Base-by-base conservation (phyloP, 2,329 filamentous ascomycete species). In the Claviceps spartinae region DNA sequence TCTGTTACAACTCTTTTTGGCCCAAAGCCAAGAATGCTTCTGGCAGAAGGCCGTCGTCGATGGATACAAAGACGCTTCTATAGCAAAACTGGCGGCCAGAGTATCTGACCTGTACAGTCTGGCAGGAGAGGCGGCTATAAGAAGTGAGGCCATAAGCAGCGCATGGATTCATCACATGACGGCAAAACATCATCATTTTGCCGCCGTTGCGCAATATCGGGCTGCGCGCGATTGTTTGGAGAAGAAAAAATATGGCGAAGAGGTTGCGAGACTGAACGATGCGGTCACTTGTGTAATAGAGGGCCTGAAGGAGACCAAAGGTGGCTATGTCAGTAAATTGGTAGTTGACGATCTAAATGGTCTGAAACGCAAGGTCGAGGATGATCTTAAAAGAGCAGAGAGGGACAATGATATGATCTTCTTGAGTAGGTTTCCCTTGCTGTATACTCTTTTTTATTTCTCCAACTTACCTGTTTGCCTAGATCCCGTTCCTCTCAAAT, bases 91-190 rank as follows among this genome's bases (percentile, higher is more conserved):
- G 18, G 90, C 93, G 4, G 88, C 88, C 0, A 69, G 88, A 55
- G 89, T 97, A 4, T 94, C 88, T 2, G 93, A 98, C 62, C 78
- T 95, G 44, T 98, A 97, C 68, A 86, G 82, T 50, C 73, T 83
- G 51, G 88, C 90, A 0, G 83, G 86, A 6, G 91, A 96, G 60
- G 85, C 83, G 57, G 90, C 88, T 9, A 82, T 94, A 63, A 88
- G 89, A 66, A 95, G 89, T 56, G 84, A 95, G 61, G 83, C 87
- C 16, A 83, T 97, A 58, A 93, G 87, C 64, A 90, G 86, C 52
- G 86, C 93, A 56, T 97, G 91, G 93, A 96, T 98, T 59, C 91
- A 97, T 67, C 91, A 97, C 65, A 90, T 94, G 78, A 90, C 86
- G 26, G 93, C 91, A 5, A 98, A 97, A 66, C 90, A 97, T 63